phyloP scores from a whole-genome alignment of 1,139 yeast species.

The Meyerozyma elateridarum region DNA sequence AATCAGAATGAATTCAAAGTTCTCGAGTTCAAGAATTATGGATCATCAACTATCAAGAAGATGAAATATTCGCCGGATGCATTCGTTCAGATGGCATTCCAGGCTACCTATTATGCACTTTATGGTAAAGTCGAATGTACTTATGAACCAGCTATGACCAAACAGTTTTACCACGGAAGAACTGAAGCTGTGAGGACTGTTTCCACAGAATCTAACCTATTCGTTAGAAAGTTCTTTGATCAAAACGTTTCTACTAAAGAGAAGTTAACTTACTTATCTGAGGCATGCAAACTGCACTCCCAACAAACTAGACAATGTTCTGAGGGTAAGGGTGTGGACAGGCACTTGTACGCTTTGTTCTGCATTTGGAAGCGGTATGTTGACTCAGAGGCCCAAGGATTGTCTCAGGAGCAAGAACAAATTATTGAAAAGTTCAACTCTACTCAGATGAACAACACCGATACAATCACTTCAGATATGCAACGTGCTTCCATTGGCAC shows the following conservation, averaged over 20 bases:
- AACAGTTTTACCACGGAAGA: slow-evolving; percentile 79
- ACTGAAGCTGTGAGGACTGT: slow-evolving; percentile 90
- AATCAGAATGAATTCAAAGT: slow-evolving; percentile 86
- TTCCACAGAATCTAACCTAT: slow-evolving; percentile 71
- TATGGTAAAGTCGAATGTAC: slow-evolving; percentile 93
- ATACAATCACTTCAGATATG: slow-evolving; percentile 11
- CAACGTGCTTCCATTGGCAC: slow-evolving; percentile 10
- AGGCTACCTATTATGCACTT: slow-evolving; percentile 85
- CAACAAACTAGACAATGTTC: slow-evolving; percentile 65
- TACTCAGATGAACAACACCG: slow-evolving; percentile 8
- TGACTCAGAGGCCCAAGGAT: slow-evolving; percentile 21
- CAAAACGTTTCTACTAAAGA: slow-evolving; percentile 53
- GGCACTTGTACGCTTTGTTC: slow-evolving; percentile 82
- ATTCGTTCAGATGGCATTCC: slow-evolving; percentile 90
- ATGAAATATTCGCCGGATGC: slow-evolving; percentile 95
- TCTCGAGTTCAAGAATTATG: slow-evolving; percentile 71
- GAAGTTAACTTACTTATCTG: slow-evolving; percentile 56
- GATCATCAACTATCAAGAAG: slow-evolving; percentile 72
- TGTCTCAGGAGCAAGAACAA: background rate
- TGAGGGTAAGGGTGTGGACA: slow-evolving; percentile 80
- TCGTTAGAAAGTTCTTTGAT: slow-evolving; percentile 83
- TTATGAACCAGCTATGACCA: slow-evolving; percentile 96
- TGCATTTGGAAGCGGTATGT: slow-evolving; percentile 83
- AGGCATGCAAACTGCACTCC: slow-evolving; percentile 70
- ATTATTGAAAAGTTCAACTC: slow-evolving; percentile 5